phyloP scores from a whole-genome alignment of 805 yeast genomes.

The Ogataea angusta region DNA sequence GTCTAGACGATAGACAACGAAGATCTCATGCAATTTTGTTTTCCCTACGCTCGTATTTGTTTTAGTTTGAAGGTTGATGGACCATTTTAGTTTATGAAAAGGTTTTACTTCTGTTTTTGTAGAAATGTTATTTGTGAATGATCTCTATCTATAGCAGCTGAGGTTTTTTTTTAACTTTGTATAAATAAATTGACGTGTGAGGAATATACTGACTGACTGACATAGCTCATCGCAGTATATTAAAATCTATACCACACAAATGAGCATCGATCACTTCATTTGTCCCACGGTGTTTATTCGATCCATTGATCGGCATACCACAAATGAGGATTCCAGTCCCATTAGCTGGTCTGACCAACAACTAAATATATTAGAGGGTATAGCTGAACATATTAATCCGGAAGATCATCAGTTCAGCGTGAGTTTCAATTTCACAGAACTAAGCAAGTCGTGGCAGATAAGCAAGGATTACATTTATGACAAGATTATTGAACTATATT shows the following conservation, averaged over 20 bases:
- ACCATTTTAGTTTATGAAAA: neutral
- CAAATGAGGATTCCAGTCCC: neutral
- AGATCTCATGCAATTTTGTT: neutral
- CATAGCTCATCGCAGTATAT: too few species aligned
- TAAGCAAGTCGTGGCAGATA: conserved; percentile 14
- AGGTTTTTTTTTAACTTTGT: too few species aligned
- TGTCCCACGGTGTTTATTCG: too few species aligned
- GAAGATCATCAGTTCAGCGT: conserved; percentile 18
- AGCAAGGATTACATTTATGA: conserved; percentile 17
- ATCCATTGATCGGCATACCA: too few species aligned
- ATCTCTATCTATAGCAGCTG: too few species aligned
- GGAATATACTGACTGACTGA: too few species aligned
- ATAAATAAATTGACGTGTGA: too few species aligned
- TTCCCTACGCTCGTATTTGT: neutral
- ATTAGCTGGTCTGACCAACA: conserved; percentile 19
- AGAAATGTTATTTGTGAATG: too few species aligned
- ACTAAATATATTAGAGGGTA: conserved; percentile 11
- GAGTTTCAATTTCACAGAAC: conserved; percentile 20
- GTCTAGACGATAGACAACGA: conserved; percentile 30
- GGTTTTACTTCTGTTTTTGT: too few species aligned
- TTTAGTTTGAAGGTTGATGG: neutral
- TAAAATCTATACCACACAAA: too few species aligned
- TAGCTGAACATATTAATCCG: conserved; percentile 14
- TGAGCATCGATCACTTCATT: too few species aligned
- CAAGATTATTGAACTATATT: conserved; percentile 27